Evolutionary conservation across 2,329 filamentous ascomycete genomes (phyloP).

Genomic region (Fusarium sp.): DNA sequence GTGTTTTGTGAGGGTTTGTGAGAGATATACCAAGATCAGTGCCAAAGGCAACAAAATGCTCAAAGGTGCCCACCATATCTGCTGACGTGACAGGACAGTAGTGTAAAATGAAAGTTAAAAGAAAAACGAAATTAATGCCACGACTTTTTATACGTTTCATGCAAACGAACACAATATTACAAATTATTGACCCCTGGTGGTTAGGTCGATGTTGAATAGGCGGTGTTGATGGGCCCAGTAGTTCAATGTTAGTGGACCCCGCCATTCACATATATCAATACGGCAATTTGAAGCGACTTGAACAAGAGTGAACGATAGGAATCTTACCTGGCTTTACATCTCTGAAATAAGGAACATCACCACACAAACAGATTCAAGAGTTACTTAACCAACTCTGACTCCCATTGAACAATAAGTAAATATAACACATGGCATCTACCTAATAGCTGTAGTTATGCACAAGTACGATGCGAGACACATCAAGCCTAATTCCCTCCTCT

Average conservation of each 20-base stretch:
- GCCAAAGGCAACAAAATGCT: constrained; percentile 59
- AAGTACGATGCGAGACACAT: constrained; percentile 43
- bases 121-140: not conserved
- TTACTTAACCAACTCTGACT: constrained; percentile 20
- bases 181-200: constrained; percentile 23
- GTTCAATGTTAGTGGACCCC: constrained; percentile 22
- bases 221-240: constrained; percentile 39
- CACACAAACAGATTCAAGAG: not conserved
- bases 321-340: not conserved
- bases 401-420: constrained; percentile 46
- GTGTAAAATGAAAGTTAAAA: not conserved
- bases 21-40: constrained; percentile 60
- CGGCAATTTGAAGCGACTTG: not conserved
- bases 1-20: not conserved
- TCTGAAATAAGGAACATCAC: too few species aligned
- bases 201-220: constrained; percentile 39
- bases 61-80: constrained; percentile 47
- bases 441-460: constrained; percentile 46
- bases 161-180: constrained; percentile 32
- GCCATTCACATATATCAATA: constrained; percentile 3
- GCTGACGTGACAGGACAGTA: not conserved
- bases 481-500: constrained; percentile 36
- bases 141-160: constrained; percentile 4
- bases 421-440: constrained; percentile 49
- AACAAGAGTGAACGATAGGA: not conserved